Conservation (phyloP, 2,329 filamentous ascomycete genomes). For the Colletotrichum horii region DNA sequence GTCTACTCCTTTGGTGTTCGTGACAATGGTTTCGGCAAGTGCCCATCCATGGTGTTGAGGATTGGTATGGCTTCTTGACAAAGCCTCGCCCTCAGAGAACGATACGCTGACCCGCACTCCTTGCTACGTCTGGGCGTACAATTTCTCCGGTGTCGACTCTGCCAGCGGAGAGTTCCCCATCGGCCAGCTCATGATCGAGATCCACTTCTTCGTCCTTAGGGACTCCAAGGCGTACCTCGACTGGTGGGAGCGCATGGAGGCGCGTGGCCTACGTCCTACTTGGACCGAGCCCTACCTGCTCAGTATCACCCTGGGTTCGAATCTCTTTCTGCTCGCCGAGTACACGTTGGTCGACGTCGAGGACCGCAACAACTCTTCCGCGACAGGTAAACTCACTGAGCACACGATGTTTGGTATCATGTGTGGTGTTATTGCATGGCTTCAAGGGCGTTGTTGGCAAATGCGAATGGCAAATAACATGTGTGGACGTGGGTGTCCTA, state of each 20-base stretch:
- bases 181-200: conserved; percentile 25
- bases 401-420: background rate
- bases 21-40: conserved; percentile 38
- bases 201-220: conserved; percentile 19
- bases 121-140: conserved; percentile 43
- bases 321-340: conserved; percentile 24
- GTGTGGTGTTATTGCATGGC: background rate
- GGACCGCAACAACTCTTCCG: conserved; percentile 20
- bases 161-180: conserved; percentile 20
- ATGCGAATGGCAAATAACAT: background rate
- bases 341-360: conserved; percentile 28
- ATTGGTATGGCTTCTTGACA: background rate
- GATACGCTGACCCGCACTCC: conserved; percentile 41
- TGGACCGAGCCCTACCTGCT: conserved; percentile 30
- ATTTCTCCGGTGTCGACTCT: conserved; percentile 38
- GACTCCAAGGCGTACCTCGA: conserved; percentile 21
- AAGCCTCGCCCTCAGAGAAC: conserved; percentile 28
- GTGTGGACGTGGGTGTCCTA: background rate
- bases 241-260: conserved; percentile 28
- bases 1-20: conserved; percentile 44
- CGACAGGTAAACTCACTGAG: background rate
- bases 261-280: conserved; percentile 25
- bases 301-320: conserved; percentile 18
- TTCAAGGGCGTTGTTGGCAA: background rate
- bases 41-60: no score